A percentile compares a stretch with the other conserved stretches of the same genome.
These are phyloP conservation scores for Verticillium alfalfae DNA, from an alignment of 2,329 filamentous ascomycete genomes.

Conservation along the genomic window DNA sequence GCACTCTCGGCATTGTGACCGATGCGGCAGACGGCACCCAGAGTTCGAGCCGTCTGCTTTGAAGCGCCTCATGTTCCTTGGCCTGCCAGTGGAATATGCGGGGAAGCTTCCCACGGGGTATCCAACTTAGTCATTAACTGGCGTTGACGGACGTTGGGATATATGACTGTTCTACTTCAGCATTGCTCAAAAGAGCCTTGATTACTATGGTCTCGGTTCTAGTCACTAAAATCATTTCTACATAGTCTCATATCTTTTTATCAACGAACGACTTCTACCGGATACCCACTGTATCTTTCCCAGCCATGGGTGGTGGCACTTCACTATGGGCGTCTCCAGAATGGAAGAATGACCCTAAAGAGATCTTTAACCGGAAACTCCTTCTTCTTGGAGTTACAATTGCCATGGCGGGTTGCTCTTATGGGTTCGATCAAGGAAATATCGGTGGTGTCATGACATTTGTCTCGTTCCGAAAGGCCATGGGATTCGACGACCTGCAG, in stretches of 20 bases:
- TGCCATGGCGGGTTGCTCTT: slow-evolving; percentile 28
- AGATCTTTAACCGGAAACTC: slow-evolving; percentile 29
- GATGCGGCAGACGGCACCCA: not conserved
- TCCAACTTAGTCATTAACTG: not conserved
- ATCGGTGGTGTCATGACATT: slow-evolving; percentile 31
- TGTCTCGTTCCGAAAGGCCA: slow-evolving; percentile 25
- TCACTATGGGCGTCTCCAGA: slow-evolving; percentile 30
- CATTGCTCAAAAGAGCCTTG: no score
- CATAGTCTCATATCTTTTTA: no score
- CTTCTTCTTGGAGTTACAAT: slow-evolving; percentile 24
- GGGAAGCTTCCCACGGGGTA: not conserved
- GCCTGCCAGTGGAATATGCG: not conserved
- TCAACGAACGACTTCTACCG: not conserved
- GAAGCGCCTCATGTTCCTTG: not conserved
- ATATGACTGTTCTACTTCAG: slow-evolving; percentile 3
- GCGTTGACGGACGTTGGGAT: not conserved
- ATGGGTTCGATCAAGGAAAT: slow-evolving; percentile 32
- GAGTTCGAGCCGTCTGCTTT: not conserved
- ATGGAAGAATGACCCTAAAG: slow-evolving; percentile 25
- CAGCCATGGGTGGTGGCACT: slow-evolving; percentile 28
- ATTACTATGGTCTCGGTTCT: no score
- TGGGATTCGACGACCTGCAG: slow-evolving; percentile 23
- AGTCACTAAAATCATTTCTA: no score
- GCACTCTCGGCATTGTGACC: not conserved
- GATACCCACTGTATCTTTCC: not conserved